Conservation (phyloP, 257 asterid genomes). For the Coffea eugenioides region DNA sequence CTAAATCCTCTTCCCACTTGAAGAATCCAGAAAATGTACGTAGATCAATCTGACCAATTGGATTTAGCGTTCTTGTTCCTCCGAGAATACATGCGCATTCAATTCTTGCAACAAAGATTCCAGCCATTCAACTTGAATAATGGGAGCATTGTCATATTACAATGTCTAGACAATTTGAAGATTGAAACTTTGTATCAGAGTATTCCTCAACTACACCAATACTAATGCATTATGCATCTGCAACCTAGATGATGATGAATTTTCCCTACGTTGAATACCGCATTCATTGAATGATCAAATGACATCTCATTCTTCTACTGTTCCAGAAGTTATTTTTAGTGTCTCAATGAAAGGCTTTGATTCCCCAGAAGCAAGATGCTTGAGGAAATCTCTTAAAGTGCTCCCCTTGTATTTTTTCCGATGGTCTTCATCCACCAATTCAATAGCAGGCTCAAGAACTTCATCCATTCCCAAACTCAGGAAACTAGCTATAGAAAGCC, state of each 20-base stretch:
- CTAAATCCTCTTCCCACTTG: no score
- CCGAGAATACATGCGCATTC: no score
- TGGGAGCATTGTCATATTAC: no score
- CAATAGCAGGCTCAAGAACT: slow-evolving; percentile 29
- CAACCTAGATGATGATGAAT: not conserved
- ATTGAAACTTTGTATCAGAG: no score
- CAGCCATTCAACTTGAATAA: no score
- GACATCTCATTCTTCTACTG: not conserved
- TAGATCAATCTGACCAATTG: no score
- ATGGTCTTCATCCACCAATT: slow-evolving; percentile 22
- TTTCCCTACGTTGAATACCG: not conserved
- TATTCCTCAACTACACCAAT: not conserved
- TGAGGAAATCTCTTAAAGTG: slow-evolving; percentile 33
- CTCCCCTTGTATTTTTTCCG: slow-evolving; percentile 29
- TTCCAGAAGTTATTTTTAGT: slow-evolving; percentile 4
- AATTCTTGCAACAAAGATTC: no score
- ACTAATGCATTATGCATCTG: not conserved
- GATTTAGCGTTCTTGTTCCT: no score
- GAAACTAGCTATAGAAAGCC: slow-evolving; percentile 35
- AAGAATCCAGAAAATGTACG: not conserved
- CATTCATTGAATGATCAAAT: not conserved
- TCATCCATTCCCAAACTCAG: slow-evolving; percentile 42
- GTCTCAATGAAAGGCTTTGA: slow-evolving; percentile 27
- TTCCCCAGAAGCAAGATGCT: slow-evolving; percentile 30
- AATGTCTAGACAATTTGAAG: no score